Evolutionary conservation across 805 yeast species (phyloP), one percentile per base, ranked within the genome.

Genomic region (Ogataea ramenticola): DNA sequence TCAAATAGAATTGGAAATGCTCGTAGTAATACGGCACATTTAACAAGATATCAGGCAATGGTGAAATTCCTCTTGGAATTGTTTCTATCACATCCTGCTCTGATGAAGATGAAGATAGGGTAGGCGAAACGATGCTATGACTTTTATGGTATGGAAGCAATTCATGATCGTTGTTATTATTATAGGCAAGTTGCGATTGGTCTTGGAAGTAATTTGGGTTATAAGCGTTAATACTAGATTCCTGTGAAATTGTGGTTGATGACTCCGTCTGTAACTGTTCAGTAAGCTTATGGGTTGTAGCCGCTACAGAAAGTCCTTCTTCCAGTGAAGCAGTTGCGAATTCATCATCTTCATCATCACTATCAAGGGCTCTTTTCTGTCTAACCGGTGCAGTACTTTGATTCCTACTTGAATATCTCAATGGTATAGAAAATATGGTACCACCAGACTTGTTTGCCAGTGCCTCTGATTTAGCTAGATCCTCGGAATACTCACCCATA

Each of bases 1-100:
- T 68, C 9, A 78, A 61, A 68, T 76, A 86, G 49, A 80, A 80
- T 48, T 79, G 79, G 62, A 84, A 78, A 19, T 80, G 65, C 43
- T 78, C 80, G 40, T 76, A 65, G 57, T 80, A 81, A 48, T 68
- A 71, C 0, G 86, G 83, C 14, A 79, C 82, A 43, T 75, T 71
- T 16, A 73, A 57, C 14, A 84, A 61, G 6, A 80, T 54, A 45
- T 79, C 86, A 0, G 93, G 90, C 4, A 81, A 56, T 2, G 80
- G 79, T n/a, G 57, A 34, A 24, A 71, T 39, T 10, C 65, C 61
- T 21, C 64, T 53, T 6, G 71, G 71, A 30, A 63, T 55, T 7
- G 53, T 41, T 21, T 55, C 60, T 5, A 50, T 35, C 4, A 45
- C 39, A 19, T 50, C 59, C 2, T 20, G 21, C n/a, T 49, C 53